Percentiles rank a stretch among this genome's conserved stretches.
These are phyloP conservation scores for Morella rubra DNA, from an alignment of 306 rosid genomes.

Conservation along the genomic window DNA sequence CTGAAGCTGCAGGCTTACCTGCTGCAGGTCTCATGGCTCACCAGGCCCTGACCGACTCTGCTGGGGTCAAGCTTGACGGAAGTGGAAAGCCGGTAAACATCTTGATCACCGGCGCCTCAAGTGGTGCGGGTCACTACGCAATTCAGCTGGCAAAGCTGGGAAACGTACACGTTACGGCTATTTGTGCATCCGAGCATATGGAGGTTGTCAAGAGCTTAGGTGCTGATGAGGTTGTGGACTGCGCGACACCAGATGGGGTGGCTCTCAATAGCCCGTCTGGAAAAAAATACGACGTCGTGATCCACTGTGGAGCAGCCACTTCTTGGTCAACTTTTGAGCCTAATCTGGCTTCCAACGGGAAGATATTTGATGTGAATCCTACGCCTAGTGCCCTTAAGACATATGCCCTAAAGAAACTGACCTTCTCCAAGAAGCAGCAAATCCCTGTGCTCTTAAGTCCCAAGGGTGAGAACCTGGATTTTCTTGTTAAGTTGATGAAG, in stretches of 20 bases:
- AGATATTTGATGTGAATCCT: constrained; percentile 60
- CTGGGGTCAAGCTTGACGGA: constrained; percentile 65
- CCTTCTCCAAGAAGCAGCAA: constrained; percentile 59
- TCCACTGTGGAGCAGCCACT: constrained; percentile 49
- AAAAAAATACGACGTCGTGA: constrained; percentile 55
- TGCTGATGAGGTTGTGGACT: constrained; percentile 79
- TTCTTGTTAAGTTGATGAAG: constrained; percentile 46
- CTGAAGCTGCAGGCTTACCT: constrained; percentile 56
- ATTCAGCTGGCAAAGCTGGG: constrained; percentile 72
- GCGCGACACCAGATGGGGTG: constrained; percentile 58
- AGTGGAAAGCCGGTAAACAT: constrained; percentile 48
- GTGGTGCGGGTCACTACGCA: constrained; percentile 60
- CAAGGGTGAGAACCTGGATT: constrained; percentile 46
- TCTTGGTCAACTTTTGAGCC: constrained; percentile 66
- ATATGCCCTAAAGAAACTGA: constrained; percentile 45
- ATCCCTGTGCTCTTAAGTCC: constrained; percentile 30
- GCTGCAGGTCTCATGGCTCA: too few relatives aligned
- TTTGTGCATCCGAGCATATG: constrained; percentile 65
- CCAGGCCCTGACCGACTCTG: constrained; percentile 59
- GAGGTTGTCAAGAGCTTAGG: constrained; percentile 60
- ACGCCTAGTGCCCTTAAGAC: constrained; percentile 15
- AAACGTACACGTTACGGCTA: constrained; percentile 63
- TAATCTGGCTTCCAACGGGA: constrained; percentile 49
- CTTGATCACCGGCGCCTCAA: constrained; percentile 58
- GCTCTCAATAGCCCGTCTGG: constrained; percentile 65